Percentiles rank a stretch among this genome's conserved stretches.
Evolutionary conservation across 108 stramenopile species (phyloP).

Genomic region (Ochromonas danica): DNA sequence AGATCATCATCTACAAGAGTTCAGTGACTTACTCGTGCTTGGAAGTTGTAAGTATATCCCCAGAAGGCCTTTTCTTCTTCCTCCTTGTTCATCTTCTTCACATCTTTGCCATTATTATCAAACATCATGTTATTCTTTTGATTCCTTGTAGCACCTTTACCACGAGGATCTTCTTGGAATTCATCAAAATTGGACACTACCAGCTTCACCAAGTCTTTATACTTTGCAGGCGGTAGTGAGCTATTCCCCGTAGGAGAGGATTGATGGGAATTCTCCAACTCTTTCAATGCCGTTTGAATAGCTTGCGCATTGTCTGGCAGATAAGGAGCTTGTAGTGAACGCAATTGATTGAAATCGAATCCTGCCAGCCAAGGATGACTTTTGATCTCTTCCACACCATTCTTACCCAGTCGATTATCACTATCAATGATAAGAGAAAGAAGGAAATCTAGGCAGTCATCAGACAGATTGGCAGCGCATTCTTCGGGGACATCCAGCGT

Average conservation of each 20-base stretch:
- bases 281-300: too few relatives aligned
- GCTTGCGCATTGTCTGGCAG: constrained; percentile 43
- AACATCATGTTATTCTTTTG: too few relatives aligned
- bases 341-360: constrained; percentile 52
- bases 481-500: constrained; percentile 56
- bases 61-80: too few relatives aligned
- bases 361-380: constrained; percentile 55
- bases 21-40: too few relatives aligned
- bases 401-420: constrained; percentile 46
- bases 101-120: too few relatives aligned
- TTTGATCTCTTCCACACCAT: constrained; percentile 58
- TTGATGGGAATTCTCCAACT: too few relatives aligned
- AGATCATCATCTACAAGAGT: too few relatives aligned
- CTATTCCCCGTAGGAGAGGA: too few relatives aligned
- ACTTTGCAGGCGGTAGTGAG: not conserved
- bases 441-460: constrained; percentile 50
- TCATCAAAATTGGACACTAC: constrained; percentile 3
- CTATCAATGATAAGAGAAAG: constrained; percentile 51
- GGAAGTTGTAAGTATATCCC: too few relatives aligned
- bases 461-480: not conserved
- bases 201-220: not conserved
- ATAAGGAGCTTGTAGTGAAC: constrained; percentile 54
- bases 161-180: constrained; percentile 30
- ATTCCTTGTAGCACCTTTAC: too few relatives aligned
- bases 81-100: too few relatives aligned